Evolutionary conservation across 1,284 basidiomycete genomes (phyloP).

Genomic region (Thecaphora thlaspeos): DNA sequence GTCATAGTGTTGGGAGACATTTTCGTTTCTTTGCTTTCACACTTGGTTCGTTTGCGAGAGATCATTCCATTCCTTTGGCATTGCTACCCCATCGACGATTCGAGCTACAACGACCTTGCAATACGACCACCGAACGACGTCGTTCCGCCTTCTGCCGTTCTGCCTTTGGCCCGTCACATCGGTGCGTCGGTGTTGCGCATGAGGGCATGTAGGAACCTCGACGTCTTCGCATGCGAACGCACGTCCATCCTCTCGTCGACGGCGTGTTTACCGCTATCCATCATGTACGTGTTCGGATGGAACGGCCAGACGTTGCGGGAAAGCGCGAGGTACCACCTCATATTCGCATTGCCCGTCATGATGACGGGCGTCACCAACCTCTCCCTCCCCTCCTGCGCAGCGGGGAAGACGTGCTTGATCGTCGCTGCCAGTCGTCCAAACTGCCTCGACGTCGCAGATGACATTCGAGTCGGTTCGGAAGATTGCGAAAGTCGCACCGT

Average conservation of each 20-base stretch:
- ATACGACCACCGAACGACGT: no score
- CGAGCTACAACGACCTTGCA: no score
- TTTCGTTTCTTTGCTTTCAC: no score
- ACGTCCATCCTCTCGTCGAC: conserved; percentile 64
- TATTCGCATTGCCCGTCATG: conserved; percentile 64
- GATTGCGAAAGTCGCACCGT: neutral
- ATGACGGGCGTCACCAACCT: conserved; percentile 63
- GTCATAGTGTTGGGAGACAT: no score
- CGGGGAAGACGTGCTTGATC: conserved; percentile 6
- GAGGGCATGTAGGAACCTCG: neutral
- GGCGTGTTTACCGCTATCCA: conserved; percentile 66
- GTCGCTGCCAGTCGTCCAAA: neutral
- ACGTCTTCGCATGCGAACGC: neutral
- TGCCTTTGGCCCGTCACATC: neutral
- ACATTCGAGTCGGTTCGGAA: conserved; percentile 6
- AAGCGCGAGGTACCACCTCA: conserved; percentile 64
- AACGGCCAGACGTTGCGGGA: conserved; percentile 65
- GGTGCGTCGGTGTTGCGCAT: neutral
- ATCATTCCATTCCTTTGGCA: no score
- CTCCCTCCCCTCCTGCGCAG: conserved; percentile 60
- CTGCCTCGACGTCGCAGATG: conserved; percentile 10
- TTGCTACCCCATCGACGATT: no score
- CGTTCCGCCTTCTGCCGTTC: no score
- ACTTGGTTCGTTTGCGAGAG: no score
- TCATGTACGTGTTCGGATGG: conserved; percentile 53